A percentile compares a stretch with the other conserved stretches of the same genome.
Evolutionary conservation across 73 alveolate genomes (phyloP).

Genomic region (Uronychia binucleata): DNA sequence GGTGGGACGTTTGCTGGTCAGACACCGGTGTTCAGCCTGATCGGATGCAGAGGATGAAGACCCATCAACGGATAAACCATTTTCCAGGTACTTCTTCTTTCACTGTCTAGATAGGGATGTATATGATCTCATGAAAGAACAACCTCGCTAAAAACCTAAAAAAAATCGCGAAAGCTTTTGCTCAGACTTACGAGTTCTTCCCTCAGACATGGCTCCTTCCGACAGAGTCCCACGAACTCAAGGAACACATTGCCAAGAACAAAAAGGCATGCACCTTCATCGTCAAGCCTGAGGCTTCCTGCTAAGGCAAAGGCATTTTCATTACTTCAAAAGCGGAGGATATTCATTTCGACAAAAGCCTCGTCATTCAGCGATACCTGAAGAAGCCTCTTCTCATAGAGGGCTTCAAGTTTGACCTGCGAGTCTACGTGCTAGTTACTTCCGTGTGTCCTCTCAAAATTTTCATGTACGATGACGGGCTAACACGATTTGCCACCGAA

Average conservation of each 20-base stretch:
- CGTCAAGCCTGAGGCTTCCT: slow-evolving; percentile 68
- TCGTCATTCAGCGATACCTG: background rate
- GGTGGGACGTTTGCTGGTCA: slow-evolving; percentile 66
- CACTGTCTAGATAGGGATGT: slow-evolving; percentile 35
- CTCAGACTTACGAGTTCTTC: slow-evolving; percentile 71
- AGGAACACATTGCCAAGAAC: slow-evolving; percentile 19
- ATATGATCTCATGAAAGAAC: slow-evolving; percentile 81
- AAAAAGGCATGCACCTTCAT: slow-evolving; percentile 49
- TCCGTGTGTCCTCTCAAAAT: slow-evolving; percentile 67
- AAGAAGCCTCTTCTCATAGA: background rate
- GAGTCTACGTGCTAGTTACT: slow-evolving; percentile 64
- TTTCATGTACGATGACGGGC: slow-evolving; percentile 63
- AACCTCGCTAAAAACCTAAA: slow-evolving; percentile 73
- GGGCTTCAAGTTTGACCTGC: slow-evolving; percentile 55
- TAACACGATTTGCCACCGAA: slow-evolving; percentile 71
- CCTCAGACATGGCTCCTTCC: slow-evolving; percentile 86
- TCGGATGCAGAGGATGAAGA: slow-evolving; percentile 44
- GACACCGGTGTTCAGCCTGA: slow-evolving; percentile 57
- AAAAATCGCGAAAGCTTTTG: slow-evolving; percentile 60
- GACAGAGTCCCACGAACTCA: slow-evolving; percentile 68
- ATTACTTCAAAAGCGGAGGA: background rate
- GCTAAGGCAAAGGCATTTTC: slow-evolving; percentile 72
- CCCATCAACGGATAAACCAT: slow-evolving; percentile 77
- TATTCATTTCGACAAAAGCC: background rate
- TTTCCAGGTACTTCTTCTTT: slow-evolving; percentile 66